A percentile compares a stretch with the other conserved stretches of the same genome.
phyloP scores from a whole-genome alignment of 352 stramenopile species.

The Heterotrichella gracilis region DNA sequence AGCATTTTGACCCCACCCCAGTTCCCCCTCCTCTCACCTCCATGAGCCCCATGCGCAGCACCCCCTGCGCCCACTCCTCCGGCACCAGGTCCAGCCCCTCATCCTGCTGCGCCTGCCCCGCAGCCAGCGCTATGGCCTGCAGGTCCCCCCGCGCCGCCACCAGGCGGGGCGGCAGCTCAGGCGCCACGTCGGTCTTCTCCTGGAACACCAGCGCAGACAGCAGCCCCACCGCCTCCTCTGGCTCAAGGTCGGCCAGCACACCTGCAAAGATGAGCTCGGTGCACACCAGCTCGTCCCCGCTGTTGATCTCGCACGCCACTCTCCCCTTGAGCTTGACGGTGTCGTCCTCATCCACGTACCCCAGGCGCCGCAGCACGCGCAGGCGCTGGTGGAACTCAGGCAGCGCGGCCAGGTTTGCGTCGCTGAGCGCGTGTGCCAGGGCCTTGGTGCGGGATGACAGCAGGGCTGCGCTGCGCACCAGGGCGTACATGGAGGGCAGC shows the following conservation, averaged over 20 bases:
- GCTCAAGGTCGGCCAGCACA: slow-evolving; percentile 64
- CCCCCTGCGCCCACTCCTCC: slow-evolving; percentile 45
- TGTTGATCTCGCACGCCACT: slow-evolving; percentile 88
- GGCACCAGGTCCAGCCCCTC: slow-evolving; percentile 38
- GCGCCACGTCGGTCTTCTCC: slow-evolving; percentile 39
- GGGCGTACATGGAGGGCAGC: background rate
- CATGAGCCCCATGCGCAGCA: slow-evolving; percentile 70
- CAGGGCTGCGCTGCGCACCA: too few relatives aligned
- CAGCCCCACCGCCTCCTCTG: slow-evolving; percentile 73
- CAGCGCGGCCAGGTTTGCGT: slow-evolving; percentile 62
- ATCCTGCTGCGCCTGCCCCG: slow-evolving; percentile 29
- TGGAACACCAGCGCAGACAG: slow-evolving; percentile 81
- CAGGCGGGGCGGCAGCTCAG: slow-evolving; percentile 31
- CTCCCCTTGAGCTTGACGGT: slow-evolving; percentile 67
- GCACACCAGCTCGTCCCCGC: slow-evolving; percentile 74
- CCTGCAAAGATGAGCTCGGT: slow-evolving; percentile 97
- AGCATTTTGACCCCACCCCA: too few relatives aligned
- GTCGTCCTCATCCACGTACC: slow-evolving; percentile 36
- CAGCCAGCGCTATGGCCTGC: slow-evolving; percentile 30
- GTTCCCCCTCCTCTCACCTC: too few relatives aligned
- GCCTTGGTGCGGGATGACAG: too few relatives aligned
- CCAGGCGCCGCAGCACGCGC: slow-evolving; percentile 49
- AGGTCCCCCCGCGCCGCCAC: slow-evolving; percentile 43
- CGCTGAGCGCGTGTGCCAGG: too few relatives aligned
- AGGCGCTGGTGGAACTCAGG: slow-evolving; percentile 76